phyloP scores from a whole-genome alignment of 306 rosid species.

The Cucurbita moschata region DNA sequence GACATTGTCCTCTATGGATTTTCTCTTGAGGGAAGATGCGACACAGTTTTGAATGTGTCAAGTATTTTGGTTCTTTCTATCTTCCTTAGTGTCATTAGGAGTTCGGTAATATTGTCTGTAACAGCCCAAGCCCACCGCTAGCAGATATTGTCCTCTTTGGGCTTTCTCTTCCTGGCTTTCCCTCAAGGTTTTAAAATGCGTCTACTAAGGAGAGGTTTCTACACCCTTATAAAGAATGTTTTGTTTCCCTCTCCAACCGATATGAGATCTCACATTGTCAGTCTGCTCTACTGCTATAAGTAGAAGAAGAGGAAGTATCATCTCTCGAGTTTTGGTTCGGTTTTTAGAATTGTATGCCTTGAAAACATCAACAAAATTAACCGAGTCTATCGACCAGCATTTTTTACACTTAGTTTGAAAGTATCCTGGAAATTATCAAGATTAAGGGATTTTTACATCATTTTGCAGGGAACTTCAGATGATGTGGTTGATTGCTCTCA shows the following conservation, averaged over 20 bases:
- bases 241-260: no score
- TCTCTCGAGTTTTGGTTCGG: neutral
- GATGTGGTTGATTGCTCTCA: slow-evolving; percentile 66
- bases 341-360: neutral
- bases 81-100: neutral
- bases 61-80: neutral
- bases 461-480: slow-evolving; percentile 52
- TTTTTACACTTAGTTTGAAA: neutral
- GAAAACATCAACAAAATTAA: neutral
- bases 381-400: neutral
- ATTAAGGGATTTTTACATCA: neutral
- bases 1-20: no score
- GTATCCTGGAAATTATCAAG: neutral
- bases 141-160: no score
- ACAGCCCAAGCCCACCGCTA: no score
- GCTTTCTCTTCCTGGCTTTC: no score
- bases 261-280: no score
- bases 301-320: neutral
- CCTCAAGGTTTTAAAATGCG: no score
- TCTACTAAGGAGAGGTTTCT: no score
- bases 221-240: no score
- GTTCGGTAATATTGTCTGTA: neutral
- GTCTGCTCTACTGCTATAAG: neutral
- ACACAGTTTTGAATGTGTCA: neutral
- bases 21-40: no score